Conservation (phyloP, 108 stramenopile genomes). For the Fragilariopsis cylindrus region DNA sequence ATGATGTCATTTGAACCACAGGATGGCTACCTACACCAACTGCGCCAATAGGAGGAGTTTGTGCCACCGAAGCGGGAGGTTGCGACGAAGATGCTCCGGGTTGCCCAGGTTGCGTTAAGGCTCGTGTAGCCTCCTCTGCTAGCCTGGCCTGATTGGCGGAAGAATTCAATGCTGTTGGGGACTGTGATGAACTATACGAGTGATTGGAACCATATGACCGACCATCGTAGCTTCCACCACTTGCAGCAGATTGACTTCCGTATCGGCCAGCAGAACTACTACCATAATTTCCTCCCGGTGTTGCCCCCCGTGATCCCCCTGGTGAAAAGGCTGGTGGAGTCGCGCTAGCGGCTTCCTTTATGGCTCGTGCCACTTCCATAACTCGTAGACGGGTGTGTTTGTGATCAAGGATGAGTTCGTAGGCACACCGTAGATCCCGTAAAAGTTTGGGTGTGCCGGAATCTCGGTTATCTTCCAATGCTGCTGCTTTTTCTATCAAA, state of each 20-base stretch:
- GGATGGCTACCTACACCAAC: slow-evolving; percentile 62
- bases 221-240: slow-evolving; percentile 50
- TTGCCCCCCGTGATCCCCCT: slow-evolving; percentile 83
- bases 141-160: slow-evolving; percentile 58
- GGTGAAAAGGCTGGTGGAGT: slow-evolving; percentile 90
- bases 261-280: slow-evolving; percentile 41
- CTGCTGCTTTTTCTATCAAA: slow-evolving; percentile 79
- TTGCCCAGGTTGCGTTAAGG: slow-evolving; percentile 69
- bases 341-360: slow-evolving; percentile 88
- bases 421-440: slow-evolving; percentile 91
- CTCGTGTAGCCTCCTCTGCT: slow-evolving; percentile 82
- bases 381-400: slow-evolving; percentile 94
- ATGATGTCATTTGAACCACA: slow-evolving; percentile 85
- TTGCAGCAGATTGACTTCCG: slow-evolving; percentile 18
- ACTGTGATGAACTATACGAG: slow-evolving; percentile 46
- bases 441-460: slow-evolving; percentile 81
- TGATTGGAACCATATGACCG: slow-evolving; percentile 34
- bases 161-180: slow-evolving; percentile 38
- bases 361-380: slow-evolving; percentile 91
- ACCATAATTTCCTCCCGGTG: slow-evolving; percentile 70
- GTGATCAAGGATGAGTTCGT: slow-evolving; percentile 96
- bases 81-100: neutral
- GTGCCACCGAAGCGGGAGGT: slow-evolving; percentile 24
- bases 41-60: slow-evolving; percentile 45
- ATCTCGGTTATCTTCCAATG: slow-evolving; percentile 81